Evolutionary conservation across 2,329 filamentous ascomycete genomes (phyloP).

Genomic region (Davidsoniella virescens): DNA sequence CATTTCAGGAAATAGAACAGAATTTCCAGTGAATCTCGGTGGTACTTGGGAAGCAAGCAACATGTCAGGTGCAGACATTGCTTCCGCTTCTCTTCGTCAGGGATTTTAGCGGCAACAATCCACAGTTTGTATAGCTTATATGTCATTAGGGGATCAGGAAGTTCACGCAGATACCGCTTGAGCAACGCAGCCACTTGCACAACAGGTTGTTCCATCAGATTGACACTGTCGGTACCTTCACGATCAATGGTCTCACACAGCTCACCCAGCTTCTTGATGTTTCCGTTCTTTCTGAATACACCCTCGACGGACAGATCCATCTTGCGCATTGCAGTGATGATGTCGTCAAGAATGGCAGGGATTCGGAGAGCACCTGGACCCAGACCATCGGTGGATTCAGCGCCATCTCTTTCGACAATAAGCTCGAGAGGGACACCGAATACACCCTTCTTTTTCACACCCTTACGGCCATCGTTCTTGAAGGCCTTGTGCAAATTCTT

Average conservation of each 20-base stretch:
- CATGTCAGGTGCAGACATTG: constrained; percentile 80
- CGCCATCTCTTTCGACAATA: constrained; percentile 82
- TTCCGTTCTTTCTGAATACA: constrained; percentile 97
- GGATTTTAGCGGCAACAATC: constrained; percentile 76
- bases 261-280: constrained; percentile 85
- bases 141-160: constrained; percentile 87
- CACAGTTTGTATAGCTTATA: constrained; percentile 88
- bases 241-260: constrained; percentile 73
- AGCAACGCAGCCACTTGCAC: constrained; percentile 86
- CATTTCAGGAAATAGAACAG: constrained; percentile 93
- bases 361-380: constrained; percentile 82
- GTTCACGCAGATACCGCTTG: constrained; percentile 86
- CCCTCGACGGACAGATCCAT: constrained; percentile 99
- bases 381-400: constrained; percentile 94
- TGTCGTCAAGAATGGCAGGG: constrained; percentile 87
- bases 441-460: constrained; percentile 76
- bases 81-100: constrained; percentile 64
- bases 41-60: constrained; percentile 79
- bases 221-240: constrained; percentile 69
- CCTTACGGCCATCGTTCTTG: constrained; percentile 66
- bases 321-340: constrained; percentile 85
- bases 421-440: constrained; percentile 82
- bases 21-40: constrained; percentile 88
- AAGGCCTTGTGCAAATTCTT: constrained; percentile 96
- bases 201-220: constrained; percentile 74